phyloP scores from a whole-genome alignment of 192 early-diverging fungal genomes.

The Coemansia sp. region DNA sequence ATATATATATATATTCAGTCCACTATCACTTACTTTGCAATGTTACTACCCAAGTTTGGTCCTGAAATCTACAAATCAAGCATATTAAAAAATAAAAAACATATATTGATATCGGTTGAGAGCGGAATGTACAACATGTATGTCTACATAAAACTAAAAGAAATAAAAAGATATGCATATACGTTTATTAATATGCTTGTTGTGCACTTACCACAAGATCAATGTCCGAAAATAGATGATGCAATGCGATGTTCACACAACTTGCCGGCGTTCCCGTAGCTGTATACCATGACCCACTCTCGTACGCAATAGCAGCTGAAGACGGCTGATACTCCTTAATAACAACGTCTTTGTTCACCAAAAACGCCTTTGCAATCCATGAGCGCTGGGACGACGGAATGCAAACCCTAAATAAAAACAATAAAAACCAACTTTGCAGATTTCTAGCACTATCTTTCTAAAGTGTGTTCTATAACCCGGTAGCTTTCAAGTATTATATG shows the following conservation, averaged over 20 bases:
- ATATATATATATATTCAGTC: no score
- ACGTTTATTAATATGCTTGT: background rate
- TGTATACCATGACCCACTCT: slow-evolving; percentile 20
- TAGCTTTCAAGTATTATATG: background rate
- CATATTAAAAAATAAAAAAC: background rate
- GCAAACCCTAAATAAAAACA: slow-evolving; percentile 15
- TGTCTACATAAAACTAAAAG: background rate
- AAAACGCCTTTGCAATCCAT: slow-evolving; percentile 33
- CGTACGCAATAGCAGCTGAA: background rate
- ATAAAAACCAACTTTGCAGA: no score
- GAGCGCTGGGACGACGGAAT: slow-evolving; percentile 30
- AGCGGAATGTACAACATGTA: no score
- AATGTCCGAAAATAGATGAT: slow-evolving; percentile 30
- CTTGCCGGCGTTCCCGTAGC: slow-evolving; percentile 27
- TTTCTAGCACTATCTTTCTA: no score
- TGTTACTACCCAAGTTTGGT: slow-evolving; percentile 32
- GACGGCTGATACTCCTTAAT: slow-evolving; percentile 13
- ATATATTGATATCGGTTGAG: background rate
- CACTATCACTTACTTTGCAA: slow-evolving; percentile 24
- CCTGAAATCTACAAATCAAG: slow-evolving; percentile 34
- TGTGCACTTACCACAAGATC: slow-evolving; percentile 35
- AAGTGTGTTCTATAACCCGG: no score
- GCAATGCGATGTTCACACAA: slow-evolving; percentile 36
- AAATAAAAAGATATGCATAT: background rate
- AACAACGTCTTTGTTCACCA: slow-evolving; percentile 22